Evolutionary conservation across 371 early-diverging fungal genomes (phyloP), one percentile per base, ranked within the genome.

Genomic region (Mucor racemosus): DNA sequence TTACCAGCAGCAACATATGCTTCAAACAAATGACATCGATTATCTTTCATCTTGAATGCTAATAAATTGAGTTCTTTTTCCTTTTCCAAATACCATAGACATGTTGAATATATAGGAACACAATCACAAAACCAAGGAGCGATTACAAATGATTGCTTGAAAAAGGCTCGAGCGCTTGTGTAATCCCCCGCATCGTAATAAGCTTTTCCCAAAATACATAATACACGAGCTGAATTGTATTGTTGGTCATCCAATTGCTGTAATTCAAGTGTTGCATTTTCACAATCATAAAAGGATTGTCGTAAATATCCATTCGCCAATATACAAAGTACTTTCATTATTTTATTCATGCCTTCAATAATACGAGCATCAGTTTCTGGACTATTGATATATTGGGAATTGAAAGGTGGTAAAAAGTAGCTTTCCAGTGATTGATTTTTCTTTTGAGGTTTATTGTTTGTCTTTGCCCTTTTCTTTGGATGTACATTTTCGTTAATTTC

Each of bases 111-210:
- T 21, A 71, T 54, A 8, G 82, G 78, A 0, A 76, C 65, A 26
- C 61, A 70, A 26, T 82, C 78, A 44, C 79, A 82, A 31, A 60
- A 82, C 82, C 82, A 82, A 14, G 80, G 82, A 4, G 78, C 75
- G 17, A 75, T 65, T 7, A 48, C 54, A 53, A 82, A 79, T 4
- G 75, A 54, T 21, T 76, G 69, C n/a, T 72, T 70, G 40, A 75
- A 82, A 35, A 82, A 77, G n/a, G 71, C 57, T 7, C 71, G 58
- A 0, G 81, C 77, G 50, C 36, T 62, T 46, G 69, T 46, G 55
- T 75, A 75, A 50, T 82, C 76, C n/a, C 73, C 69, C 4, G 71
- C 62, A 58, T 82, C 73, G 48, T 82, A 78, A 48, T 77, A 79
- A 0, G 78, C 75, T 56, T 73, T 77, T 7, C 82, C 82, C 4